These are phyloP conservation scores for Lactarius sp. DNA, from an alignment of 768 basidiomycete species.

Conservation along the genomic window DNA sequence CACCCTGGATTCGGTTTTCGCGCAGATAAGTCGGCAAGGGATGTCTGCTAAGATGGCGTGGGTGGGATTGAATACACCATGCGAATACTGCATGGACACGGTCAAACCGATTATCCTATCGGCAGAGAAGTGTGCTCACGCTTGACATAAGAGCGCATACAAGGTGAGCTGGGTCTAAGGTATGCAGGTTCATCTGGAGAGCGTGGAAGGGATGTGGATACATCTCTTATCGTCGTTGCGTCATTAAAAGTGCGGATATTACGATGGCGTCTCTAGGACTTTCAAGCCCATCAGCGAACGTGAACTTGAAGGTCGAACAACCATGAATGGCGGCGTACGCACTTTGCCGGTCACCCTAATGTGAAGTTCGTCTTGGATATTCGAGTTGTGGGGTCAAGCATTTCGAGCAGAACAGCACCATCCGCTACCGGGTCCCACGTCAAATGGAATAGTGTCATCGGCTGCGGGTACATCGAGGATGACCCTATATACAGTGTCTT, in stretches of 20 bases:
- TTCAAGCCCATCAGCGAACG: neutral
- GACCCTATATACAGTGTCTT: conserved; percentile 77
- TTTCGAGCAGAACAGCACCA: conserved; percentile 72
- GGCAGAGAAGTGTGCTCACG: conserved; percentile 40
- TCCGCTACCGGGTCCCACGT: conserved; percentile 93
- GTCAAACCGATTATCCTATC: conserved; percentile 14
- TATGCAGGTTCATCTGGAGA: conserved; percentile 89
- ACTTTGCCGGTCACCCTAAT: conserved; percentile 97
- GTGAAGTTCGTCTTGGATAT: too few relatives aligned
- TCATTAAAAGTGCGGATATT: conserved; percentile 86
- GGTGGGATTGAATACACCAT: conserved; percentile 80
- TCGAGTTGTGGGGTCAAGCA: conserved; percentile 80
- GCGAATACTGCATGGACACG: conserved; percentile 57
- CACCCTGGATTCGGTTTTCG: conserved; percentile 31
- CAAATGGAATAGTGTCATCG: conserved; percentile 54
- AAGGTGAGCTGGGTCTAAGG: conserved; percentile 86
- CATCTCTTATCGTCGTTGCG: conserved; percentile 76
- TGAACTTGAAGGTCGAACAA: neutral
- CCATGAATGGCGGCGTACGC: conserved; percentile 32
- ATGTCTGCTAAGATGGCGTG: conserved; percentile 33
- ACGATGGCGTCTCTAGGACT: conserved; percentile 94
- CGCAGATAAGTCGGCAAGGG: conserved; percentile 25
- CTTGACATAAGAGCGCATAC: conserved; percentile 81
- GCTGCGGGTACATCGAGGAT: conserved; percentile 68
- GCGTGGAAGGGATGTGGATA: conserved; percentile 90